Evolutionary conservation across 2,329 filamentous ascomycete genomes (phyloP).

Genomic region (Ophiostoma pallidulum): DNA sequence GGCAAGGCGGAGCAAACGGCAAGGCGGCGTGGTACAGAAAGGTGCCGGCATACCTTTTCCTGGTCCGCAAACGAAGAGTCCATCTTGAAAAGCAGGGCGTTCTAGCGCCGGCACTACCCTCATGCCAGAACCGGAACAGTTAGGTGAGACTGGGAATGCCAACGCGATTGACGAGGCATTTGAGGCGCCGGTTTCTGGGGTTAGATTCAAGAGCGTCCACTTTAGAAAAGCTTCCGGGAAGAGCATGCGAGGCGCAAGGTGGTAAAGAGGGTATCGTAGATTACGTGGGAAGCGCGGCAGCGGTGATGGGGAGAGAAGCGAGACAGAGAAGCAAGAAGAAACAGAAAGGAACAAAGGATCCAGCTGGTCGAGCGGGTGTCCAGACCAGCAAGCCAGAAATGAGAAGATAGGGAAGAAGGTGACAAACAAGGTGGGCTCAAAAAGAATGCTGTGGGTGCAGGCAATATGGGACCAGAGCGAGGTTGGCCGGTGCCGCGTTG

Average conservation of each 20-base stretch:
- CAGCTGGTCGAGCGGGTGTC: not conserved
- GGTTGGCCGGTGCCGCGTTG: not conserved
- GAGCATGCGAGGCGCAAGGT: not conserved
- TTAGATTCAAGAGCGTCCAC: not conserved
- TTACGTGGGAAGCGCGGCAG: no score
- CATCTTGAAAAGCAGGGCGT: constrained; percentile 24
- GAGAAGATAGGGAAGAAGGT: not conserved
- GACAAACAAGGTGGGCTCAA: not conserved
- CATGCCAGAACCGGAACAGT: constrained; percentile 18
- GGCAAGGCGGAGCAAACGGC: no score
- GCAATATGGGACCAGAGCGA: not conserved
- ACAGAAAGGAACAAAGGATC: not conserved
- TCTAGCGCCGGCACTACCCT: constrained; percentile 10
- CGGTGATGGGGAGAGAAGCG: not conserved
- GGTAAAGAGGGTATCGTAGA: not conserved
- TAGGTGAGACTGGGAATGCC: constrained; percentile 20
- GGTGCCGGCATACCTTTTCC: constrained; percentile 37
- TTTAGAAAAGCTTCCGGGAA: not conserved
- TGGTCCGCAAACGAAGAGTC: constrained; percentile 38
- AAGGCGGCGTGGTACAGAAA: not conserved
- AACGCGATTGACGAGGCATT: constrained; percentile 26
- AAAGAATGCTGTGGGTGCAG: not conserved
- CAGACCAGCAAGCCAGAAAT: not conserved
- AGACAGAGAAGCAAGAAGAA: not conserved
- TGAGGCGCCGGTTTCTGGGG: constrained; percentile 18